These are phyloP conservation scores for Plasmodium billcollinsi DNA, from an alignment of 169 alveolate genomes.

Conservation along the genomic window DNA sequence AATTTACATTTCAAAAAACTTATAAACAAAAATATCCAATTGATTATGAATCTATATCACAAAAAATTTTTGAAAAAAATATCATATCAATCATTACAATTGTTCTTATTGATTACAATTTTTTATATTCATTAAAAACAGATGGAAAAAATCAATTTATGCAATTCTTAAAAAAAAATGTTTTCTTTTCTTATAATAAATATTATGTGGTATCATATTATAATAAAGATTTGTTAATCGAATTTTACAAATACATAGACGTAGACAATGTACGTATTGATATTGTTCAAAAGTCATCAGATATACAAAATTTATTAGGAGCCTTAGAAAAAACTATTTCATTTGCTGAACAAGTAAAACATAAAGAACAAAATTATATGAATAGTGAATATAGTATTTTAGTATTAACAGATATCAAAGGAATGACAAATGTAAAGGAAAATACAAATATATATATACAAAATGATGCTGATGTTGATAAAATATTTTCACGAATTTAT, in stretches of 20 bases:
- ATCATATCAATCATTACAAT: constrained; percentile 45
- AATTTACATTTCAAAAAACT: constrained; percentile 56
- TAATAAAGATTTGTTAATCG: constrained; percentile 26
- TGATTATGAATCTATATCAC: constrained; percentile 40
- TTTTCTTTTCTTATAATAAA: constrained; percentile 20
- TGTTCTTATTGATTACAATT: constrained; percentile 35
- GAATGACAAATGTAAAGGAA: constrained; percentile 14
- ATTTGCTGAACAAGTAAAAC: constrained; percentile 37
- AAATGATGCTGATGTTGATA: constrained; percentile 28
- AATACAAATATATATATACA: constrained; percentile 1
- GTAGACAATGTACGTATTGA: constrained; percentile 19
- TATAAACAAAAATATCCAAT: constrained; percentile 32
- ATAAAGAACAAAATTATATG: constrained; percentile 27
- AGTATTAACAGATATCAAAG: constrained; percentile 32
- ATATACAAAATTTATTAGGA: constrained; percentile 13
- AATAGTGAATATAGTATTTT: constrained; percentile 50
- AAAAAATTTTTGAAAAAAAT: constrained; percentile 26
- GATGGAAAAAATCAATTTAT: constrained; percentile 2
- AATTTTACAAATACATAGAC: constrained; percentile 17
- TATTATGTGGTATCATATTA: constrained; percentile 39
- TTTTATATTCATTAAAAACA: constrained; percentile 11
- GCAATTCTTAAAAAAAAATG: background rate
- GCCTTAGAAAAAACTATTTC: constrained; percentile 46
- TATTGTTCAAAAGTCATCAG: constrained; percentile 48
- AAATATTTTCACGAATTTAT: constrained; percentile 46